Base-by-base conservation (phyloP, 257 asterid species). In the Pogostemon cablin region DNA sequence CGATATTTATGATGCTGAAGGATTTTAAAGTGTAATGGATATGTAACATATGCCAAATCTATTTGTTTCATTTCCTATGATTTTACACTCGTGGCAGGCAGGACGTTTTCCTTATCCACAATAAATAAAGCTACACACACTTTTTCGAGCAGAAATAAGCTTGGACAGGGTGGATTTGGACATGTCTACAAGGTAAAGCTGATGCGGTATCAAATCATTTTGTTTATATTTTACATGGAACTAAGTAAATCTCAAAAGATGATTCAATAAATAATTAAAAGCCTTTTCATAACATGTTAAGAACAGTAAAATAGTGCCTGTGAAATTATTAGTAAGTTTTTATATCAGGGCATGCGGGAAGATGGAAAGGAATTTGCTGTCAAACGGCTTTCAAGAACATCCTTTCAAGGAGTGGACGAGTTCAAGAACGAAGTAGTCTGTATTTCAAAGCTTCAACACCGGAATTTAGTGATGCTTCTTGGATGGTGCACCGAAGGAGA, bases 91-190 rank as follows among this genome's bases (percentile, higher is more conserved):
- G 25, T 37, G 52, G 47, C 67, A 58, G 68, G 65, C 9, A 55
- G 60, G 60, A 62, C 1, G 42, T 72, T 60, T 34, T 63, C 67
- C 38, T 61, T 78, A 7, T 37, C 62, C 66, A 53, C 40, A 8
- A 37, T 78, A 54, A 7, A 3, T 7, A 68, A 47, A 62, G 81
- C 75, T 60, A 78, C 81, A 12, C 68, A 72, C 57, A 52, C 62
- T 64, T 78, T 78, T 38, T 72, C 81, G 0, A 4, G 11, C 46
- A 10, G 17, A n/a, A 77, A 80, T 17, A 44, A 54, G 52, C 64
- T 75, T 38, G 79, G 79, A 35, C 39, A 75, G 67, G 75, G 79
- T n/a, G 79, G 88, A 5, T 82, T 79, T 43, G 86, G 86, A 58
- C 70, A 77, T 40, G 82, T 82, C 46, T 80, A 78, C 71, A 62